A percentile compares a stretch with the other conserved stretches of the same genome.
phyloP scores from a whole-genome alignment of 2,329 filamentous ascomycete species.

The Podosphaera xanthii region DNA sequence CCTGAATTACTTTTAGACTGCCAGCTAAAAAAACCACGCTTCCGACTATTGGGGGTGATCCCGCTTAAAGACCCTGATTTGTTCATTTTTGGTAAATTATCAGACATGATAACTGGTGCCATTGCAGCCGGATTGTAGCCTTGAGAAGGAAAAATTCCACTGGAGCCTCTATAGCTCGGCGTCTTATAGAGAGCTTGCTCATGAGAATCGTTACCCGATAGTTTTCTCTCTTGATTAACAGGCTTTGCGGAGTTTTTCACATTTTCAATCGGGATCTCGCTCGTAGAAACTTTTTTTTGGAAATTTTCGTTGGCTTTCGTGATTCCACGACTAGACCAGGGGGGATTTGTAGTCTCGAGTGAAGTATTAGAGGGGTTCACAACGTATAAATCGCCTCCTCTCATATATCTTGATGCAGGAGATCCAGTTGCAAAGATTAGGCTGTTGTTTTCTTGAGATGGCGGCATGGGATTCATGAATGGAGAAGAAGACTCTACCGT shows the following conservation, averaged over 20 bases:
- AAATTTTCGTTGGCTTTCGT: conserved; percentile 7
- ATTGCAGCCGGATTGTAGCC: conserved; percentile 4
- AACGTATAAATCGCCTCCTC: conserved; percentile 13
- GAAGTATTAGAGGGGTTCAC: conserved; percentile 14
- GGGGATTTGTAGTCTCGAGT: conserved; percentile 7
- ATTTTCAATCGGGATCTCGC: background rate
- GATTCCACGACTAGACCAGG: conserved; percentile 7
- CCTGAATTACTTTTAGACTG: conserved; percentile 5
- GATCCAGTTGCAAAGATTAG: conserved; percentile 10
- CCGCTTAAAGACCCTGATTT: background rate
- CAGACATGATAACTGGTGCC: conserved; percentile 6
- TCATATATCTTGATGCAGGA: conserved; percentile 9
- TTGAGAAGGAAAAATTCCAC: conserved; percentile 11
- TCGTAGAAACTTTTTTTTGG: background rate
- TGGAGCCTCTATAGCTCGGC: conserved; percentile 13
- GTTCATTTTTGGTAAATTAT: background rate
- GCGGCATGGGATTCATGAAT: conserved; percentile 11
- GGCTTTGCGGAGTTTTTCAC: background rate
- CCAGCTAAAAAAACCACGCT: conserved; percentile 10
- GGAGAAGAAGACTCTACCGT: conserved; percentile 16
- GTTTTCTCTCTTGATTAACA: background rate
- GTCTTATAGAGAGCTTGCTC: conserved; percentile 2
- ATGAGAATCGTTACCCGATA: background rate
- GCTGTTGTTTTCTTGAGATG: conserved; percentile 9
- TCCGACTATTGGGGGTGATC: conserved; percentile 6